Conservation (phyloP, 148 eudicot species). For the Selenicereus undatus region DNA sequence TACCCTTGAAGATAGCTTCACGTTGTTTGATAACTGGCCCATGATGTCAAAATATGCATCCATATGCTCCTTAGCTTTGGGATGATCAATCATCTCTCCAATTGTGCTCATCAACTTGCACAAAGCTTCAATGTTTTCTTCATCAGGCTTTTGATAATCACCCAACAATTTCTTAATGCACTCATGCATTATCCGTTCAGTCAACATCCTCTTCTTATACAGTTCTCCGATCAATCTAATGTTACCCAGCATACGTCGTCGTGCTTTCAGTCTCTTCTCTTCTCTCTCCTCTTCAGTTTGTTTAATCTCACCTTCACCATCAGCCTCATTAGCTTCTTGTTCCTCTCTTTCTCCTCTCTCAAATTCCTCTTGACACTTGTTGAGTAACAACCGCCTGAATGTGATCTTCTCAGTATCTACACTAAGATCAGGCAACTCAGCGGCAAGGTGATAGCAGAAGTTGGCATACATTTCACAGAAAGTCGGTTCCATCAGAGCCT, state of each 20-base stretch:
- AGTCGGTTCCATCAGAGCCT: slow-evolving; percentile 85
- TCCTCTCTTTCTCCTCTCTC: slow-evolving; percentile 88
- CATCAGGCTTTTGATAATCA: slow-evolving; percentile 64
- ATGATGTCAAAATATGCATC: slow-evolving; percentile 70
- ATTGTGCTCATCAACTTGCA: slow-evolving; percentile 97
- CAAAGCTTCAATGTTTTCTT: slow-evolving; percentile 84
- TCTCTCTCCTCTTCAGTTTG: slow-evolving; percentile 64
- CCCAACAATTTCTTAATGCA: slow-evolving; percentile 77
- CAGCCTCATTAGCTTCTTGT: slow-evolving; percentile 69
- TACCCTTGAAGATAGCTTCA: slow-evolving; percentile 72
- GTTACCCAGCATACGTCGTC: slow-evolving; percentile 87
- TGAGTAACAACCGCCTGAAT: slow-evolving; percentile 70
- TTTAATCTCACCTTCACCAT: slow-evolving; percentile 60
- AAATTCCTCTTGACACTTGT: slow-evolving; percentile 87
- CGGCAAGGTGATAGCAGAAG: slow-evolving; percentile 71
- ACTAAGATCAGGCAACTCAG: slow-evolving; percentile 66
- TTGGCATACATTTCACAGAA: slow-evolving; percentile 94
- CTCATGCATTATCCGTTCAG: slow-evolving; percentile 89
- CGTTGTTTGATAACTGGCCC: slow-evolving; percentile 63
- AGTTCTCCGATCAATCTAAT: slow-evolving; percentile 76
- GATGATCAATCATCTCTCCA: slow-evolving; percentile 84
- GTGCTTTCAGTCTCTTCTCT: slow-evolving; percentile 52
- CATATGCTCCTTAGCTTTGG: slow-evolving; percentile 80
- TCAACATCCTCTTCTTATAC: slow-evolving; percentile 87
- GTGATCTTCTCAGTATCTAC: slow-evolving; percentile 69